A percentile compares a stretch with the other conserved stretches of the same genome.
phyloP scores from a whole-genome alignment of 2,329 filamentous ascomycete species.

The Cladorrhinum sp. region DNA sequence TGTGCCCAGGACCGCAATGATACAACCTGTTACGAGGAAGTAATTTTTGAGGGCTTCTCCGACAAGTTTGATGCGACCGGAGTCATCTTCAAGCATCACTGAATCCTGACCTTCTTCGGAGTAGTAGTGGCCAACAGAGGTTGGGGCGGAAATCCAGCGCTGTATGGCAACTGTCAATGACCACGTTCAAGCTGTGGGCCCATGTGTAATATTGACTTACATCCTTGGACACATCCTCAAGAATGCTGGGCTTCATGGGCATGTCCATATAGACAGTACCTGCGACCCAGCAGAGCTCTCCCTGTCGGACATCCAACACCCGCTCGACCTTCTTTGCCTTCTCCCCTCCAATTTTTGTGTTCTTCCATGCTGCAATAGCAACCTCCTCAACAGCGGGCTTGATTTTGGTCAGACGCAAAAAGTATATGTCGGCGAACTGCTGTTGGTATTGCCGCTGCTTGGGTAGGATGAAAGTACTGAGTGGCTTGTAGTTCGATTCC shows the following conservation, averaged over 20 bases:
- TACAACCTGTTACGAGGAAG: constrained; percentile 84
- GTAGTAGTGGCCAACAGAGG: constrained; percentile 72
- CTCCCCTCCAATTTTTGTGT: constrained; percentile 73
- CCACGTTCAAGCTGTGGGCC: neutral
- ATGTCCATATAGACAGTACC: constrained; percentile 98
- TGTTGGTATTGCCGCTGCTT: constrained; percentile 78
- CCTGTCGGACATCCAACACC: constrained; percentile 92
- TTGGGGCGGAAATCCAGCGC: constrained; percentile 86
- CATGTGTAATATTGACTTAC: constrained; percentile 44
- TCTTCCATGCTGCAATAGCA: constrained; percentile 73
- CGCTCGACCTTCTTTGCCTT: constrained; percentile 73
- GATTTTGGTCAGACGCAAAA: constrained; percentile 80
- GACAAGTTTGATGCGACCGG: constrained; percentile 76
- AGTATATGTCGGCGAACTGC: constrained; percentile 98
- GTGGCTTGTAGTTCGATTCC: constrained; percentile 64
- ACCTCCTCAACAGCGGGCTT: constrained; percentile 77
- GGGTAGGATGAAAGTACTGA: constrained; percentile 71
- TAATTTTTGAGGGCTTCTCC: constrained; percentile 66
- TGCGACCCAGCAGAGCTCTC: constrained; percentile 89
- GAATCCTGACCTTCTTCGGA: constrained; percentile 58
- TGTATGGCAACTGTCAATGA: constrained; percentile 34
- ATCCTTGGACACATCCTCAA: constrained; percentile 93
- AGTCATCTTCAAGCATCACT: constrained; percentile 93
- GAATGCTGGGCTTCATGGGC: constrained; percentile 90
- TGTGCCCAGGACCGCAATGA: constrained; percentile 90